A percentile compares a stretch with the other conserved stretches of the same genome.
Evolutionary conservation across 2,329 filamentous ascomycete species (phyloP).

Genomic region (Aspergillus ochraceus): DNA sequence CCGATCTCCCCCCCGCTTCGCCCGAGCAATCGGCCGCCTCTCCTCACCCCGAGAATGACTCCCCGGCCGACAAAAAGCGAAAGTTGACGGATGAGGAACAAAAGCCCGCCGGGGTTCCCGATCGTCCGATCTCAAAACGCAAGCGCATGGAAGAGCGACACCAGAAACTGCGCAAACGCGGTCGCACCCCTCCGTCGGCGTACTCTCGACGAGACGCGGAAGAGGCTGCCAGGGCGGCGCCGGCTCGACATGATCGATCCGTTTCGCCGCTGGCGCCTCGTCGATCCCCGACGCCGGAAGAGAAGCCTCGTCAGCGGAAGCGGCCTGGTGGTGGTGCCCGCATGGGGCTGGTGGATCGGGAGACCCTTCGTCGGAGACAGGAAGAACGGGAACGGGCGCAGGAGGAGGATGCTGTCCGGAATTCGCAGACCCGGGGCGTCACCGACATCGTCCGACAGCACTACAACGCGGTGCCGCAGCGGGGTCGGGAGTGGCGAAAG

Average conservation of each 20-base stretch:
- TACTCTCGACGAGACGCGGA: slow-evolving; percentile 42
- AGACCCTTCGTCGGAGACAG: slow-evolving; percentile 42
- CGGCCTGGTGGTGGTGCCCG: slow-evolving; percentile 48
- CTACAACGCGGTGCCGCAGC: slow-evolving; percentile 93
- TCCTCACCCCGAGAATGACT: slow-evolving; percentile 11
- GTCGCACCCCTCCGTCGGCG: slow-evolving; percentile 37
- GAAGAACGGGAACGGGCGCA: slow-evolving; percentile 46
- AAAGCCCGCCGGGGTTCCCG: slow-evolving; percentile 17
- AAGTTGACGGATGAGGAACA: slow-evolving; percentile 27
- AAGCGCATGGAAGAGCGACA: slow-evolving; percentile 41
- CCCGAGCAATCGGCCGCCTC: slow-evolving; percentile 1
- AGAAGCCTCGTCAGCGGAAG: slow-evolving; percentile 43
- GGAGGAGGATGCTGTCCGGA: slow-evolving; percentile 37
- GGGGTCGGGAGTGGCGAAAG: slow-evolving; percentile 90
- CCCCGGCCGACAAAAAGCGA: slow-evolving; percentile 27
- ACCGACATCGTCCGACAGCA: slow-evolving; percentile 88
- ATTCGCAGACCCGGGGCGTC: slow-evolving; percentile 56
- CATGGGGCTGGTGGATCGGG: slow-evolving; percentile 38
- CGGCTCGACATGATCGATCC: slow-evolving; percentile 35
- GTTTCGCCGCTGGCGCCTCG: slow-evolving; percentile 42
- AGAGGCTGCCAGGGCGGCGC: slow-evolving; percentile 11
- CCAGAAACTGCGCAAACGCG: slow-evolving; percentile 38
- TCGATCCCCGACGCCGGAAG: slow-evolving; percentile 43
- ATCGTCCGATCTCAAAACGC: slow-evolving; percentile 37
- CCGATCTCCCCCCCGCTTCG: neutral